Base-by-base conservation (phyloP, 2,329 filamentous ascomycete species). In the Erysiphe pulchra region DNA sequence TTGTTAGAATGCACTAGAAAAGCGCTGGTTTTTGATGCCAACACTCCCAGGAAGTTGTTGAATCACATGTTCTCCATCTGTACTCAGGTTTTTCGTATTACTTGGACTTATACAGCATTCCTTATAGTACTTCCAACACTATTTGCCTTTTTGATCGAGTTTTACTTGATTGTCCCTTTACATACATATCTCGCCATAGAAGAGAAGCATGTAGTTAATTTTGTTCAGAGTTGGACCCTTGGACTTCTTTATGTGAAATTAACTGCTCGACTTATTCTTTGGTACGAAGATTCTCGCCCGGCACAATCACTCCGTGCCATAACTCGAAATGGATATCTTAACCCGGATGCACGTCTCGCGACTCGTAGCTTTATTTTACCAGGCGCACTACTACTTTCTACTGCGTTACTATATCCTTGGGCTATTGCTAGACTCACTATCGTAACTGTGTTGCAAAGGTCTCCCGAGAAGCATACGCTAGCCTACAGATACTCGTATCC, bases 161-260 rank as follows among this genome's bases (percentile, higher is more conserved):
- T 94, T 37, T 98, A 95, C 61, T 62, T 93, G 48, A 71, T 92
- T 50, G 71, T 95, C 44, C 90, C 90, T 0, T 63, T 93, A 10
- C 56, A 54, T 24, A 59, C 47, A 33, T 56, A 51, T 53, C 57
- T 50, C 55, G 57, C 45, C 34, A 48, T 46, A 20, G 53, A 53
- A 41, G 66, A 63, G 45, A 60, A 61, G 14, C 83, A 92, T 56
- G 81, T 77, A 8, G 73, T 95, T 38, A 80, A 92, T 50, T 69
- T 95, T 49, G 77, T 95, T 38, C 87, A 95, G 58, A 78, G 86
- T 47, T 98, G 87, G 85, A 92, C 86, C 0, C 67, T 98, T 1
- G 90, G 90, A 4, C 71, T 98, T 18, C 69, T 98, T 2, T 94
- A 93, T 59, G 70, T 92, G 30, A 86, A 92, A 51, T 74, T 95